phyloP scores from a whole-genome alignment of 139 green algal genomes.

The Nannochloris sp. region DNA sequence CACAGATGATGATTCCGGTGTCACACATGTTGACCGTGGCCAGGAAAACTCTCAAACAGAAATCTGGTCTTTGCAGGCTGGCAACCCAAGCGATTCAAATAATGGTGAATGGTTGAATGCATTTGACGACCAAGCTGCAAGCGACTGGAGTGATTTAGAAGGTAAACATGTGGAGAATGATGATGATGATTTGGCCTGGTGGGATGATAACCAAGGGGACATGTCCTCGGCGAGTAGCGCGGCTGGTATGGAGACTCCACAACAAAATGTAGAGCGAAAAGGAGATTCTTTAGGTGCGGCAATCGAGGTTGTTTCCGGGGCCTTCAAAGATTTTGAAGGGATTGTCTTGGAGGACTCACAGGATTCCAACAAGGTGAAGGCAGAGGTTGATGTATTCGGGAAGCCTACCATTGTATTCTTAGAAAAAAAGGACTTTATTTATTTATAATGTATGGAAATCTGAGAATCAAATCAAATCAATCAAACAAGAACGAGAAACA shows the following conservation, averaged over 20 bases:
- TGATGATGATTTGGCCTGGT: conserved; percentile 11
- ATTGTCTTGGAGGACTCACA: background rate
- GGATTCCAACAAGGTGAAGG: background rate
- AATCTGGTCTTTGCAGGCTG: no score
- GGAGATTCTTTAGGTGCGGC: background rate
- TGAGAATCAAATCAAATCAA: no score
- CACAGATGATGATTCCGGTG: no score
- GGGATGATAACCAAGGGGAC: conserved; percentile 2
- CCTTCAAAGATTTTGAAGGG: conserved; percentile 5
- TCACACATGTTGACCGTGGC: no score
- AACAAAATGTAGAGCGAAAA: background rate
- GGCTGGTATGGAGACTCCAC: background rate
- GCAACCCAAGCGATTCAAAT: no score
- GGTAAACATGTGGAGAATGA: background rate
- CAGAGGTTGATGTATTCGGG: conserved; percentile 4
- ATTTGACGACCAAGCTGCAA: no score
- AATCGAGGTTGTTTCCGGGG: conserved; percentile 6
- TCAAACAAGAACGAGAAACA: conserved; percentile 21
- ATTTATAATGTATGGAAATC: no score
- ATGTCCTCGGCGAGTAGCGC: background rate
- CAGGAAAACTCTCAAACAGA: no score
- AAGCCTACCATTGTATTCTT: background rate
- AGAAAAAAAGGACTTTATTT: background rate
- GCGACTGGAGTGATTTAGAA: no score
- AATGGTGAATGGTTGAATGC: no score